Conservation (phyloP, 2,329 filamentous ascomycete genomes). For the Emydomyces testavorans region DNA sequence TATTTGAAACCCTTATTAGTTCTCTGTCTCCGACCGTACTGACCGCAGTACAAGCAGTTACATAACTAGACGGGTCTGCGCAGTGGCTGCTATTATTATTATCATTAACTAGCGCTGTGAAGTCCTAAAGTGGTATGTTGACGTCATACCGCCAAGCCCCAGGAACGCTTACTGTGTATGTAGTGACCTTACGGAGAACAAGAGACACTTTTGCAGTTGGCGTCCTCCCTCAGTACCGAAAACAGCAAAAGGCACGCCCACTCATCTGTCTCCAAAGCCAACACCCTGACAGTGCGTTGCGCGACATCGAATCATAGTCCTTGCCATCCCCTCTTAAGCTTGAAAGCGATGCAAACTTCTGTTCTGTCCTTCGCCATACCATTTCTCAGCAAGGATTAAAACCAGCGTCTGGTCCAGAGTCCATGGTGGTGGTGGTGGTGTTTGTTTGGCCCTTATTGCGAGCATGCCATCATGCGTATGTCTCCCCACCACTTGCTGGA, state of each 20-base stretch:
- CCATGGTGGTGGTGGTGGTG: neutral
- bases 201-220: slow-evolving; percentile 9
- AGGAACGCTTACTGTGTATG: slow-evolving; percentile 12
- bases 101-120: too few species aligned
- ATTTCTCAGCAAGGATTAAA: slow-evolving; percentile 3
- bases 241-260: slow-evolving; percentile 11
- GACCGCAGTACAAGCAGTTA: neutral
- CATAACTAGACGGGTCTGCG: too few species aligned
- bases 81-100: too few species aligned
- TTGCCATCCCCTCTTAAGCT: neutral
- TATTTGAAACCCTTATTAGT: too few species aligned
- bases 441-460: neutral
- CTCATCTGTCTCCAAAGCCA: slow-evolving; percentile 2
- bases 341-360: slow-evolving; percentile 2
- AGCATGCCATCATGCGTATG: slow-evolving; percentile 12
- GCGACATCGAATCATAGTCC: neutral
- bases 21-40: neutral
- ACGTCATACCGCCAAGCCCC: slow-evolving; percentile 12
- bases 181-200: slow-evolving; percentile 7
- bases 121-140: slow-evolving; percentile 7
- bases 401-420: neutral
- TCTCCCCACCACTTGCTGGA: neutral
- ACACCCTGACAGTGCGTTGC: neutral
- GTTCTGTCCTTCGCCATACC: neutral
- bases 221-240: slow-evolving; percentile 9